Base-by-base conservation (phyloP, 306 rosid species). In the Dalbergia cochinchinensis region DNA sequence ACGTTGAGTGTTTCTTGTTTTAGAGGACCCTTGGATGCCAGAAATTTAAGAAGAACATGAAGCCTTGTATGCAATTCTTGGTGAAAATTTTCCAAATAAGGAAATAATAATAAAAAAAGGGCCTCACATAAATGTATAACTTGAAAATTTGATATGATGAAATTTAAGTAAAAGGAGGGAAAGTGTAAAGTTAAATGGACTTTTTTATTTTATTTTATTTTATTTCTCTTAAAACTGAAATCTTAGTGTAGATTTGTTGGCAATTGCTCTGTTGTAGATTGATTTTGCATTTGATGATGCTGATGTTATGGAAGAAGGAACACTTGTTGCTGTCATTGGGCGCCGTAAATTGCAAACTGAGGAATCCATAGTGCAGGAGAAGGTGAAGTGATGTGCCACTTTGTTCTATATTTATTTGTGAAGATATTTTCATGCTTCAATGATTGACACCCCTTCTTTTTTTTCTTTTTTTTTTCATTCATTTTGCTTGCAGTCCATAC, bases 211-310 rank as follows among this genome's bases (percentile, higher is more conserved):
- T 48, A 41, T 65, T 68, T 54, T 26, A 8, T 64, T 68, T 59
- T 48, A 41, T 45, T 71, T 66, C 20, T 7, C 64, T 5, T 5
- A 54, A 11, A 53, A 70, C 45, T 69, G 74, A 57, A 65, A 45
- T 62, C 41, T 78, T 60, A 12, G 50, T 65, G 13, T 41, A 69
- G 64, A 65, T 78, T 86, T 86, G 85, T 82, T 80, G 71, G 72
- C 73, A 85, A 81, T 84, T 86, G 80, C 71, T 80, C 61, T 82
- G 75, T 83, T 90, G 87, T 87, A 94, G 98, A 89, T 92, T 86
- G 97, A 94, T 84, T 90, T 92, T 86, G 95, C 96, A 75, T 94
- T 94, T 89, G 97, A 90, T 84, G 98, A 94, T 80, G 97, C 96
- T 83, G 97, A 92, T 84, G 83, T 75, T 73, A 84, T 94, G 80